Conservation (phyloP, 805 yeast species). For the Clavispora vitiphila region DNA sequence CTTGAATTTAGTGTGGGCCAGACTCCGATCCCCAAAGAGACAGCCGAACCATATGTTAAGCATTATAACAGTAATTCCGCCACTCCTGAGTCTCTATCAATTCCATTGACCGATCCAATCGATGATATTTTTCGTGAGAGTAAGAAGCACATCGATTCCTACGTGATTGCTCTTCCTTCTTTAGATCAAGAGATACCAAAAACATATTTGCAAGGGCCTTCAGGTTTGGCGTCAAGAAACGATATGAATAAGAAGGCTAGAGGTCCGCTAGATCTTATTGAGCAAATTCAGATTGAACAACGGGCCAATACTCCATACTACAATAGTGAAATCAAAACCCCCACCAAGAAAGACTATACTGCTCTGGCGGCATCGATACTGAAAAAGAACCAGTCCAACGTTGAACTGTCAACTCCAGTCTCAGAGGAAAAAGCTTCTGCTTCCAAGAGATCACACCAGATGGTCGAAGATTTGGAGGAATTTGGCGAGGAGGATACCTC, state of each 20-base stretch:
- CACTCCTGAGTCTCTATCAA: constrained; percentile 5
- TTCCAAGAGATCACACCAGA: not conserved
- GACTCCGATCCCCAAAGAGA: not conserved
- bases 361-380: not conserved
- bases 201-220: not conserved
- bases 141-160: constrained; percentile 9
- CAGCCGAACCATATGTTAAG: constrained; percentile 10
- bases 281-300: not conserved
- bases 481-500: constrained; percentile 16
- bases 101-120: constrained; percentile 17
- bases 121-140: constrained; percentile 18
- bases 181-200: not conserved
- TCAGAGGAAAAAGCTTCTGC: not conserved
- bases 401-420: not conserved
- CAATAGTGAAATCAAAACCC: not conserved
- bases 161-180: constrained; percentile 17
- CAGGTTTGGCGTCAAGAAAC: not conserved
- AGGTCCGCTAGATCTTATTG: not conserved
- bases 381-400: not conserved
- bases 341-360: not conserved
- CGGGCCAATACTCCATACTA: not conserved
- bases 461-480: not conserved
- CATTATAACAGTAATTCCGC: constrained; percentile 4
- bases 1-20: constrained; percentile 6
- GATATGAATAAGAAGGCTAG: not conserved